phyloP scores from a whole-genome alignment of 257 asterid genomes.

The Fraxinus americana region DNA sequence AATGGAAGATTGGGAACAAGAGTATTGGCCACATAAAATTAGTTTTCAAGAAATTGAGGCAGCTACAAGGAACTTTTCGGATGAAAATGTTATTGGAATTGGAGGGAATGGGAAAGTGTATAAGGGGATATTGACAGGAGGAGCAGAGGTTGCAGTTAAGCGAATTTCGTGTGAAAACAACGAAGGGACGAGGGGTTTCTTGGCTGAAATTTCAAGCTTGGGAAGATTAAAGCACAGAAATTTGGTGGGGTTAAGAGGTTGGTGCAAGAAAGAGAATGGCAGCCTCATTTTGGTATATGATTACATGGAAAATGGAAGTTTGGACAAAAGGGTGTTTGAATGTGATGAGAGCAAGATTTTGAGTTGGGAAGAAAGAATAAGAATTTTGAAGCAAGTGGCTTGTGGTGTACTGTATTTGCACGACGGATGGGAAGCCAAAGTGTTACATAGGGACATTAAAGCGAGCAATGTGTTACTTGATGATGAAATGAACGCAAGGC shows the following conservation, averaged over 20 bases:
- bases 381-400: constrained; percentile 65
- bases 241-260: constrained; percentile 69
- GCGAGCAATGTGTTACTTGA: too few relatives aligned
- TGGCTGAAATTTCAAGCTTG: constrained; percentile 73
- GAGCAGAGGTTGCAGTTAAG: constrained; percentile 64
- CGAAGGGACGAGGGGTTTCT: constrained; percentile 50
- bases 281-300: constrained; percentile 65
- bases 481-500: not conserved
- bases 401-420: constrained; percentile 61
- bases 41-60: constrained; percentile 63
- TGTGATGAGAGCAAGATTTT: constrained; percentile 38
- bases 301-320: constrained; percentile 78
- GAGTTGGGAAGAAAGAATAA: constrained; percentile 48
- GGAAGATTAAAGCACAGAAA: constrained; percentile 75
- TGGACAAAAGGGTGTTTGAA: constrained; percentile 54
- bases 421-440: constrained; percentile 74
- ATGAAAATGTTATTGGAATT: constrained; percentile 60
- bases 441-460: constrained; percentile 57
- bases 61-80: constrained; percentile 65
- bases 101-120: constrained; percentile 80
- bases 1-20: constrained; percentile 82
- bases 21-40: constrained; percentile 83
- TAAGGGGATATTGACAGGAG: constrained; percentile 53
- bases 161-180: constrained; percentile 49
- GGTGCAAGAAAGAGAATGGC: constrained; percentile 78